Evolutionary conservation across 2,329 filamentous ascomycete species (phyloP).

Genomic region (Metarhizium humberi): DNA sequence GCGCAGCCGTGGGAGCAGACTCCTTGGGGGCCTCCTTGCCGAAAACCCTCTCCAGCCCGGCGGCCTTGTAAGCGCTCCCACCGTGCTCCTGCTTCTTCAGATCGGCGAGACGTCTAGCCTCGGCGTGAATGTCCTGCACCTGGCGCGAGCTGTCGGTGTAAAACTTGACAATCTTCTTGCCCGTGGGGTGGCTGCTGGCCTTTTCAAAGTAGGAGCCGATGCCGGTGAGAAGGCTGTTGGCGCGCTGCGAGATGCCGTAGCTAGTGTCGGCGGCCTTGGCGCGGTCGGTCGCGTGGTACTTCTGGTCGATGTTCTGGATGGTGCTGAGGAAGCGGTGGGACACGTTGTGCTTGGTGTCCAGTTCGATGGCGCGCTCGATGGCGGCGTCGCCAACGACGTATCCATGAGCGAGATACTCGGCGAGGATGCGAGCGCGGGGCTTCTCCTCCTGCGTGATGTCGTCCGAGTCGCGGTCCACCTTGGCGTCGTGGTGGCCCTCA

Average conservation of each 20-base stretch:
- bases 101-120: constrained; percentile 80
- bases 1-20: constrained; percentile 7
- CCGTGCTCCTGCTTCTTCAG: constrained; percentile 65
- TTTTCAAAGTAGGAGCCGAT: constrained; percentile 90
- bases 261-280: constrained; percentile 75
- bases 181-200: constrained; percentile 77
- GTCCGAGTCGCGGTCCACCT: constrained; percentile 49
- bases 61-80: constrained; percentile 49
- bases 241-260: constrained; percentile 72
- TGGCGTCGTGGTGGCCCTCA: constrained; percentile 45
- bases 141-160: constrained; percentile 80
- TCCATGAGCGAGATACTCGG: constrained; percentile 93
- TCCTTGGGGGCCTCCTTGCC: constrained; percentile 39
- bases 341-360: constrained; percentile 86
- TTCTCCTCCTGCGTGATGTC: constrained; percentile 93
- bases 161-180: constrained; percentile 79
- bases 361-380: constrained; percentile 72
- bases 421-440: constrained; percentile 83
- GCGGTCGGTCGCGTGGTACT: constrained; percentile 81
- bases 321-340: constrained; percentile 69
- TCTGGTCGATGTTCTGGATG: constrained; percentile 68
- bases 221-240: constrained; percentile 53
- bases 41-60: constrained; percentile 48
- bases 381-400: constrained; percentile 71
- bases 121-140: constrained; percentile 85